Evolutionary conservation across 2,329 filamentous ascomycete genomes (phyloP).

Genomic region (Aspergillus udagawae): DNA sequence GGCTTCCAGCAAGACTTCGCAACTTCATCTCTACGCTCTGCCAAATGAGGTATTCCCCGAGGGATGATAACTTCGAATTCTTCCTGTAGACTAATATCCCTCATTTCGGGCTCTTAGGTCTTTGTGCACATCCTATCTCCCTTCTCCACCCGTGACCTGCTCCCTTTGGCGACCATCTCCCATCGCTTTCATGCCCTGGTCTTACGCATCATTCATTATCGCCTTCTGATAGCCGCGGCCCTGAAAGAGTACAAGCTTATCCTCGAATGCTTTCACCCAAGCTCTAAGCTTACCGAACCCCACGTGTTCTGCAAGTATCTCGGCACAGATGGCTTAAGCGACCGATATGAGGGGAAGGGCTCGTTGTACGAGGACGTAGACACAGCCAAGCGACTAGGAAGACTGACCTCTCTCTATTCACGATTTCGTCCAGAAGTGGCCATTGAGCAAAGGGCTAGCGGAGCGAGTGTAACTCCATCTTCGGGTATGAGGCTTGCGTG

Average conservation of each 20-base stretch:
- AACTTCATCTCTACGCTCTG: constrained; percentile 23
- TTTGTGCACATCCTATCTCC: constrained; percentile 48
- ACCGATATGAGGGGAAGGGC: constrained; percentile 37
- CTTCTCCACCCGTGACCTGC: constrained; percentile 50
- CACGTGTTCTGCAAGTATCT: constrained; percentile 66
- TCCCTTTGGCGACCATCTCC: constrained; percentile 57
- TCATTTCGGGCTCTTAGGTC: constrained; percentile 37
- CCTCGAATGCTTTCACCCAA: constrained; percentile 75
- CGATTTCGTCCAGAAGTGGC: constrained; percentile 64
- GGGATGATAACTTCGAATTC: background rate
- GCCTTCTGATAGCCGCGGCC: constrained; percentile 57
- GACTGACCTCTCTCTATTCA: constrained; percentile 60
- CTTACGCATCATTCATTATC: constrained; percentile 60
- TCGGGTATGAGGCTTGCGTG: constrained; percentile 12
- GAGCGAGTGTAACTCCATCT: constrained; percentile 5
- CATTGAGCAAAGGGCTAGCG: constrained; percentile 35
- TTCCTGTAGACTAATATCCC: background rate
- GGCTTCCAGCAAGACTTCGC: constrained; percentile 5
- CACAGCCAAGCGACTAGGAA: constrained; percentile 34
- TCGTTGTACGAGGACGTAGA: constrained; percentile 33
- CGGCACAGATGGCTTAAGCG: constrained; percentile 58
- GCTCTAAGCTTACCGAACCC: constrained; percentile 63
- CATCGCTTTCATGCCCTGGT: constrained; percentile 62
- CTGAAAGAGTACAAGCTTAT: constrained; percentile 63
- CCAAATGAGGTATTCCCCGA: constrained; percentile 31